These are phyloP conservation scores for Sugiyamaella novakii DNA, from an alignment of 1,139 yeast genomes.

Conservation along the genomic window DNA sequence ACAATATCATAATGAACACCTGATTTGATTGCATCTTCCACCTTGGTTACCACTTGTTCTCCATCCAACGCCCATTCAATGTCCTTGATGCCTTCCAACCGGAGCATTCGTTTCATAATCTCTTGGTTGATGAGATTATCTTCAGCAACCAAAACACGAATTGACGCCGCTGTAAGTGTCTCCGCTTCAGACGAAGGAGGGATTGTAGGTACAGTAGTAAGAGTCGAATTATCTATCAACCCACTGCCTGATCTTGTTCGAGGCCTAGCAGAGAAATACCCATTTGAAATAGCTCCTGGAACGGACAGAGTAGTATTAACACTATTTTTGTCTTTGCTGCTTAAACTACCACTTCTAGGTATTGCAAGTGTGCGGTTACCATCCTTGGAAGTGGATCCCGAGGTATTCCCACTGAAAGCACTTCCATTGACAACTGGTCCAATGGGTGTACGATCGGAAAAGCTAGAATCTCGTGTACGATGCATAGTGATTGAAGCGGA, in stretches of 20 bases:
- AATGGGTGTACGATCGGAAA: constrained; percentile 8
- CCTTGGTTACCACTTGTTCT: constrained; percentile 74
- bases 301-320: too few relatives aligned
- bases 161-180: constrained; percentile 22
- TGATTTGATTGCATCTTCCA: constrained; percentile 52
- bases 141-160: constrained; percentile 82
- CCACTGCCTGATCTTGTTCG: constrained; percentile 9
- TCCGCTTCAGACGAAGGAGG: neutral
- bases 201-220: neutral
- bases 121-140: constrained; percentile 91
- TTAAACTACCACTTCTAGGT: constrained; percentile 4
- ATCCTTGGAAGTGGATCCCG: neutral
- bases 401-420: neutral
- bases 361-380: neutral
- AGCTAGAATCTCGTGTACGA: constrained; percentile 12
- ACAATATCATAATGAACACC: constrained; percentile 61
- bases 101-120: constrained; percentile 82
- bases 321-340: neutral
- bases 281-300: neutral
- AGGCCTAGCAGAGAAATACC: constrained; percentile 9
- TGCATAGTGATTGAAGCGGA: constrained; percentile 4
- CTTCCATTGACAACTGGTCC: constrained; percentile 1
- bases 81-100: constrained; percentile 70
- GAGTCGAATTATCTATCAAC: neutral
- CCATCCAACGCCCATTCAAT: constrained; percentile 86